Percentiles rank a stretch among this genome's conserved stretches.
phyloP scores from a whole-genome alignment of 2,329 filamentous ascomycete genomes.

The Neonectria sp. region DNA sequence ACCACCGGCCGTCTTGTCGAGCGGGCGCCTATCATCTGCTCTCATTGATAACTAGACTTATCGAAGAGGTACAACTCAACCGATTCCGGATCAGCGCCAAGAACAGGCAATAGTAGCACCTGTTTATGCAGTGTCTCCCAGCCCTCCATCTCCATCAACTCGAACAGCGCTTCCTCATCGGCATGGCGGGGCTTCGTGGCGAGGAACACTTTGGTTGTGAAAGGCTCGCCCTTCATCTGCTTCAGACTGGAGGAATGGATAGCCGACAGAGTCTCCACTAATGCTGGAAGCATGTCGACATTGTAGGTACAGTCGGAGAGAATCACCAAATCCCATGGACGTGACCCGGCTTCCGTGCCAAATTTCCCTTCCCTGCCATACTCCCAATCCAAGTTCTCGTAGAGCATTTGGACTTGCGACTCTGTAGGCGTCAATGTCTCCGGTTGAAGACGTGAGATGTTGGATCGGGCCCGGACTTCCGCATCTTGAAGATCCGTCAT shows the following conservation, averaged over 20 bases:
- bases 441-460: constrained; percentile 57
- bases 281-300: constrained; percentile 67
- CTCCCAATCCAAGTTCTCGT: constrained; percentile 72
- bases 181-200: constrained; percentile 71
- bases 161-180: constrained; percentile 66
- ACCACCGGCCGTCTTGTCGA: constrained; percentile 16
- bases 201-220: constrained; percentile 63
- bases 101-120: constrained; percentile 61
- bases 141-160: constrained; percentile 59
- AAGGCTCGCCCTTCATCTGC: constrained; percentile 36
- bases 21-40: constrained; percentile 26
- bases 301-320: constrained; percentile 76
- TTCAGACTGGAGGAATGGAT: constrained; percentile 58
- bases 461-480: constrained; percentile 63
- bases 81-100: constrained; percentile 60
- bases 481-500: constrained; percentile 72
- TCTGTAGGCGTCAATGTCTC: constrained; percentile 34
- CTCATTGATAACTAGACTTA: constrained; percentile 50
- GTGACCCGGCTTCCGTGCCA: constrained; percentile 56
- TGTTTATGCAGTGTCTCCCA: constrained; percentile 62
- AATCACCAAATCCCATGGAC: constrained; percentile 67
- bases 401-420: constrained; percentile 54
- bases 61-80: constrained; percentile 69
- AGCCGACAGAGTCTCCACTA: constrained; percentile 68
- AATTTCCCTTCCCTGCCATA: constrained; percentile 63